Evolutionary conservation across 352 stramenopile genomes (phyloP), one percentile per base, ranked within the genome.

Genomic region (Elongisporangium senticosum): DNA sequence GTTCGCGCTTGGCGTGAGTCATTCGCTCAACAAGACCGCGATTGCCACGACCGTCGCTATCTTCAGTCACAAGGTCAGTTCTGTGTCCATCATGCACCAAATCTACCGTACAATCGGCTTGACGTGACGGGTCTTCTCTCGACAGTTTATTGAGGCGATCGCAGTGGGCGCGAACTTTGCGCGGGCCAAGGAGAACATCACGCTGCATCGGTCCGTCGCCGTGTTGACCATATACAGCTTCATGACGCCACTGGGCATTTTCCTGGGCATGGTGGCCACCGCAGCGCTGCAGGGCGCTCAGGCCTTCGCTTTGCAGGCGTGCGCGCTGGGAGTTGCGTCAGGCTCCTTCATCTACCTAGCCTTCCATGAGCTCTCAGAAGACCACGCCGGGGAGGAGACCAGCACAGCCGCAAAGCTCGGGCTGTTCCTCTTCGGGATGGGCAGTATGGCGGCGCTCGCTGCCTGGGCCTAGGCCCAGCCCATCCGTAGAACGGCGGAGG

Each of bases 331-430:
- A 52, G 65, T 87, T 43, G 79, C 74, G 22, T 84, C 77, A 2
- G 73, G 77, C 6, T 81, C 72, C 58, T 89, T 87, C 59, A 83
- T 89, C 55, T 89, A 89, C 62, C 61, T 87, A 28, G 72, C 75
- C 8, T 86, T 89, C 58, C 74, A 87, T 56, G 76, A 87, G 50
- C 67, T 89, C 51, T 84, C 75, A 28, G 77, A 89, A 52, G 70
- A 89, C 39, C 68, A 75, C 17, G 68, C 65, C 1, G 62, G 67
- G 0, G 66, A 79, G 22, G 74, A 79, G 55, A 69, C 65, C 24
- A 56, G 71, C 50, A 55, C 67, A 13, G 20, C 61, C 13, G 71
- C 83, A 61, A 89, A 89, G 63, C 55, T 86, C 21, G 23, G 65
- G 40, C 75, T 89, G 24, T 89, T 89, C 51, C 62, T 62, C n/a